Base-by-base conservation (phyloP, 768 basidiomycete genomes). In the Pholiota conissans region DNA sequence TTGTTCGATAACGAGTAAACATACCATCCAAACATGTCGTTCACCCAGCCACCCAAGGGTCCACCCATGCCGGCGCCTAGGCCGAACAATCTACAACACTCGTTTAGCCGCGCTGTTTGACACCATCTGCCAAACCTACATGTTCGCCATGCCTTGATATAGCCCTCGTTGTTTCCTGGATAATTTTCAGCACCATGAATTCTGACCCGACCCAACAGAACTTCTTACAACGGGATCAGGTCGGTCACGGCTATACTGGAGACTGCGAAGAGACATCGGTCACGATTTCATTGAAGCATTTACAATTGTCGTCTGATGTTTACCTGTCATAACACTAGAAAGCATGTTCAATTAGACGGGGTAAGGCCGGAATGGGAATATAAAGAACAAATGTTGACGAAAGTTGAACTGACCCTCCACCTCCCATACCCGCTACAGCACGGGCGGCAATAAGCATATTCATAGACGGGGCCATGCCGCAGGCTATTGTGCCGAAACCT, bases 121-220 rank as follows among this genome's bases (percentile, higher is more conserved):
- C 42, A 40, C 11, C 13, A 40, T 29, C 40, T 46, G 39, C 34
- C 27, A 37, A 27, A 68, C 84, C 63, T 76, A 93, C 91, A 94
- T 84, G 68, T 94, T 94, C 30, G 89, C 87, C 78, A 93, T 80
- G 55, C 95, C 95, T 71, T 98, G 96, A 67, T 94, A 96, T 8
- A 96, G 73, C 2, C 93, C 95, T 52, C 95, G 82, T 59, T 92
- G 87, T 68, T 89, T 89, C 65, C 91, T 93, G 65, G 18, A 55
- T 55, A 51, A 58, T 56, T 34, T 48, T 60, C 28, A 57, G 20
- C 35, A 56, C 42, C 47, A 32, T 42, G 28, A 34, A 49, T 27
- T 53, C 51, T 49, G 46, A 48, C 24, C n/a, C n/a, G 45, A 6
- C 37, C n/a, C 39, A 32, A 54, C n/a, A 32, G 37, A 22, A 22